phyloP scores from a whole-genome alignment of 257 asterid genomes.

The Thymus quinquecostatus region DNA sequence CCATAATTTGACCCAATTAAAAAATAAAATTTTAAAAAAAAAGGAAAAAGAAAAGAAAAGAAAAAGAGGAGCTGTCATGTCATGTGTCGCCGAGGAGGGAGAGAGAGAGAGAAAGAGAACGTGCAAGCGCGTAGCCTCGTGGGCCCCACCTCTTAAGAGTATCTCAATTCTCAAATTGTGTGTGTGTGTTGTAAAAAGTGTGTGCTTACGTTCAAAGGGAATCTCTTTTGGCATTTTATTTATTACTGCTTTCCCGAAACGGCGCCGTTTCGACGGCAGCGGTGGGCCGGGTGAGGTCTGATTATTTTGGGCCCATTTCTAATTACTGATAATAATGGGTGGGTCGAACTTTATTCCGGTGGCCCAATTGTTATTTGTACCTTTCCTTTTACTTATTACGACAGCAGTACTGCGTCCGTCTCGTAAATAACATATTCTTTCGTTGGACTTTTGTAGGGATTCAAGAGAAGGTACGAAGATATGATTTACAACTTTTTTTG shows the following conservation, averaged over 20 bases:
- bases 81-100: conserved; percentile 4
- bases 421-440: too few species aligned
- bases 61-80: conserved; percentile 1
- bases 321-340: conserved; percentile 26
- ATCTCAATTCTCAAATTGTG: conserved; percentile 27
- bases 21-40: not conserved
- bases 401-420: too few species aligned
- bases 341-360: conserved; percentile 1
- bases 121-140: conserved; percentile 37
- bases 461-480: too few species aligned
- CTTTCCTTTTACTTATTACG: not conserved
- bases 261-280: conserved; percentile 1
- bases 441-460: too few species aligned
- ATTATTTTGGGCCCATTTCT: conserved; percentile 33
- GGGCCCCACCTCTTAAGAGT: conserved; percentile 41
- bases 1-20: not conserved
- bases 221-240: conserved; percentile 46
- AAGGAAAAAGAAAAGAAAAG: too few species aligned
- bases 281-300: conserved; percentile 17
- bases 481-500: too few species aligned
- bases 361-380: conserved; percentile 24
- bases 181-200: conserved; percentile 36
- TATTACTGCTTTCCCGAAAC: not conserved
- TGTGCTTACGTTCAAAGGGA: conserved; percentile 38
- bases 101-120: conserved; percentile 24